Evolutionary conservation across 768 basidiomycete species (phyloP).

Genomic region (Rhizopogon sp.): DNA sequence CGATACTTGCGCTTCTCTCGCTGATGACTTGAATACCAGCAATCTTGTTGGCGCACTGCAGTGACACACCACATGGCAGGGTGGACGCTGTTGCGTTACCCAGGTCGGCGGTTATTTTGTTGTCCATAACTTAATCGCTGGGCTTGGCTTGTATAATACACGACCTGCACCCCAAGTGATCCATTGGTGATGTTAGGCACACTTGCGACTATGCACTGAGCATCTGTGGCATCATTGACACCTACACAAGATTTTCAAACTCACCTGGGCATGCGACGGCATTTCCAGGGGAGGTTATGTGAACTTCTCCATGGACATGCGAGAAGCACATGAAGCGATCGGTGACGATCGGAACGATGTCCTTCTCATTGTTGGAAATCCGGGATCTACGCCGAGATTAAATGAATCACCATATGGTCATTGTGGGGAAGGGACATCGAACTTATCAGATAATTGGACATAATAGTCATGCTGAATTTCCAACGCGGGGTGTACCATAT

Average conservation of each 20-base stretch:
- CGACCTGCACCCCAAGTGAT: constrained; percentile 45
- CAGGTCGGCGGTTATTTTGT: too few relatives aligned
- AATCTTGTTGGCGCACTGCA: background rate
- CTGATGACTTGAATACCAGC: background rate
- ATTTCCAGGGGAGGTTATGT: constrained; percentile 34
- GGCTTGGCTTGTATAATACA: too few relatives aligned
- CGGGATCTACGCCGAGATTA: constrained; percentile 9
- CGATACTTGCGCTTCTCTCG: background rate
- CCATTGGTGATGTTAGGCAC: constrained; percentile 49
- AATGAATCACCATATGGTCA: background rate
- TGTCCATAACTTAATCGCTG: too few relatives aligned
- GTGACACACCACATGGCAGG: background rate
- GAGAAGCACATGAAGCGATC: constrained; percentile 45
- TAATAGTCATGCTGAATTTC: constrained; percentile 22
- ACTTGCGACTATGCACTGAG: constrained; percentile 46
- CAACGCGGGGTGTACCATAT: constrained; percentile 26
- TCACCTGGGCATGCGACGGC: constrained; percentile 39
- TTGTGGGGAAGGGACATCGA: background rate
- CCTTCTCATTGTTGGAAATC: constrained; percentile 28
- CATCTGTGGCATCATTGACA: constrained; percentile 24
- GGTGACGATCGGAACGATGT: constrained; percentile 54
- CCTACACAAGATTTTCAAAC: background rate
- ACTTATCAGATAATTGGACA: constrained; percentile 22
- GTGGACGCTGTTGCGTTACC: too few relatives aligned
- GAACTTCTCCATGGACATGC: constrained; percentile 32